Conservation (phyloP, 2,329 filamentous ascomycete genomes). For the Pseudogymnoascus sp. region DNA sequence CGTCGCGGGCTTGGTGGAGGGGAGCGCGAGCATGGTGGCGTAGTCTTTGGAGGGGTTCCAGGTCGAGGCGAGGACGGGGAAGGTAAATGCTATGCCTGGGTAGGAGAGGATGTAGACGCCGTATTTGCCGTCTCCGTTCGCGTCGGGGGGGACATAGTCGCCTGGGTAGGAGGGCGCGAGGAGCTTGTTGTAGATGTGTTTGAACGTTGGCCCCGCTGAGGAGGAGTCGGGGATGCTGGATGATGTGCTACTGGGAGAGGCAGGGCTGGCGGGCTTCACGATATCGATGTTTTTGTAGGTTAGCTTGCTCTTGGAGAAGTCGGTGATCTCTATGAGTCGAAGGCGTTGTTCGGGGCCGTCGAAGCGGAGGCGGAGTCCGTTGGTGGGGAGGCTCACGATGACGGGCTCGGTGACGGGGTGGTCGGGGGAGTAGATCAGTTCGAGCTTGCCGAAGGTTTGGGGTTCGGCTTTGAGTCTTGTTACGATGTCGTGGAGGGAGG, state of each 20-base stretch:
- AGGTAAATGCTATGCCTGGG: constrained; percentile 88
- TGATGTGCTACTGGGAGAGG: constrained; percentile 20
- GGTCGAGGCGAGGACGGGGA: constrained; percentile 65
- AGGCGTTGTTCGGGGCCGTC: constrained; percentile 89
- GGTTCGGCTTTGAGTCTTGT: constrained; percentile 85
- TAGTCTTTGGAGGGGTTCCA: constrained; percentile 77
- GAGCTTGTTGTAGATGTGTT: constrained; percentile 87
- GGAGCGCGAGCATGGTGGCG: constrained; percentile 75
- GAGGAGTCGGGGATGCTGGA: constrained; percentile 31
- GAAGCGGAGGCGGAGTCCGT: constrained; percentile 85
- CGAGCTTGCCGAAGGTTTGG: constrained; percentile 72
- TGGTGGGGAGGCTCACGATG: constrained; percentile 68
- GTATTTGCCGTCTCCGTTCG: constrained; percentile 44
- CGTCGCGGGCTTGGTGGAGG: constrained; percentile 67
- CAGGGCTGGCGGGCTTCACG: constrained; percentile 52
- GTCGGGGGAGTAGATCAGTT: constrained; percentile 72
- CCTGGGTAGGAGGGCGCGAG: constrained; percentile 91
- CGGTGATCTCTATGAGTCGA: constrained; percentile 81
- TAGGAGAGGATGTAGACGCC: constrained; percentile 91
- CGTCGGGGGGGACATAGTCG: constrained; percentile 70
- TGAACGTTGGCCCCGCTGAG: constrained; percentile 65
- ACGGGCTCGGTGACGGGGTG: constrained; percentile 71
- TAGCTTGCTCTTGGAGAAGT: constrained; percentile 80
- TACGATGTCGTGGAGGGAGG: constrained; percentile 83
- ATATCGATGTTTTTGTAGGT: constrained; percentile 78